Base-by-base conservation (phyloP, 306 rosid species). In the Mimosa pudica region DNA sequence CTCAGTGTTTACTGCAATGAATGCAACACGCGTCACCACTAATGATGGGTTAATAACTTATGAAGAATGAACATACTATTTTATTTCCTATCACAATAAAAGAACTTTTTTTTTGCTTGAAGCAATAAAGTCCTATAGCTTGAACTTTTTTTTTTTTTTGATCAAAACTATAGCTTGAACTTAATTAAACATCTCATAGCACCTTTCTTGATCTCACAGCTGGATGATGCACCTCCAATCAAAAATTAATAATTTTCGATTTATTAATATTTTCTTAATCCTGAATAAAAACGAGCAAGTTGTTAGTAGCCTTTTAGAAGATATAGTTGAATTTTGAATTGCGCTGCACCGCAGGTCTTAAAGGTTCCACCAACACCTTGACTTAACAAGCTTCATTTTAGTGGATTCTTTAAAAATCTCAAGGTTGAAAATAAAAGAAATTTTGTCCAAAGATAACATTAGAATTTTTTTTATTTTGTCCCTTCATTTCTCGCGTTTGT, bases 351-450 rank as follows among this genome's bases (percentile, higher is more conserved):
- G n/a, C 42, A 63, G 32, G 81, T 82, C 79, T 17, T n/a, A 77
- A 77, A 77, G 75, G 79, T 62, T 33, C 54, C 49, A 72, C 79
- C 85, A 45, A 72, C 73, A 65, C 69, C 38, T 82, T 82, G 81
- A 82, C 79, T 44, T 10, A 10, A 20, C 49, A 16, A 7, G 62
- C 52, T 48, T 48, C 52, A 11, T 48, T 13, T 48, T 13, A 48
- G 52, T 77, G 55, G 73, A 71, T 63, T 77, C 54, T 41, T 60
- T 16, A 38, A 4, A 24, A 81, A 76, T 47, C 49, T 45, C 3
- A 67, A 5, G 70, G 70, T n/a, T 3, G 48, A 11, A 71, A 62
- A 41, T 4, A 61, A 63, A 71, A 42, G 44, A 75, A 61, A 48
- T 70, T 36, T 45, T 61, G 6, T 24, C 18, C 7, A 2, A 17